Conservation (phyloP, 169 alveolate genomes). For the Plasmodium knowlesi region DNA sequence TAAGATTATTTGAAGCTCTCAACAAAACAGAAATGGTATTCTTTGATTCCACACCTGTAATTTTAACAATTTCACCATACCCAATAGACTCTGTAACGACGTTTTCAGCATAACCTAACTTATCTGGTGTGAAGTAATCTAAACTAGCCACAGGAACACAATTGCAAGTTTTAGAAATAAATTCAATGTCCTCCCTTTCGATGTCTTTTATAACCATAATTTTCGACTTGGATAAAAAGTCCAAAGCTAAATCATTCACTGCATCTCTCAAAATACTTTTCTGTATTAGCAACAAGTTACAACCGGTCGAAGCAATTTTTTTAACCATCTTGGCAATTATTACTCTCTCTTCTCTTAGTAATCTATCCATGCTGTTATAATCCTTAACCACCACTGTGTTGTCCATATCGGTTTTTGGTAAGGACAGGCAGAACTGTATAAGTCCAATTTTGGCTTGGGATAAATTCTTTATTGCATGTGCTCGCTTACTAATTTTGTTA, state of each 20-base stretch:
- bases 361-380: slow-evolving; percentile 93
- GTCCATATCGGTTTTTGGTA: slow-evolving; percentile 99
- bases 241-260: slow-evolving; percentile 96
- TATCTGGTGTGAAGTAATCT: slow-evolving; percentile 96
- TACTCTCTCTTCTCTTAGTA: slow-evolving; percentile 98
- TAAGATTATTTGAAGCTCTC: slow-evolving; percentile 95
- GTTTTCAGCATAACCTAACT: slow-evolving; percentile 96
- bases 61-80: slow-evolving; percentile 93
- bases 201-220: slow-evolving; percentile 98
- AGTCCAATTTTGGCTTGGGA: slow-evolving; percentile 97
- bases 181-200: slow-evolving; percentile 98
- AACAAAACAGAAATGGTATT: slow-evolving; percentile 96
- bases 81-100: slow-evolving; percentile 90
- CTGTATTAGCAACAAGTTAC: slow-evolving; percentile 98
- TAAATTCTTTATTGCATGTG: slow-evolving; percentile 96
- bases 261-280: slow-evolving; percentile 99
- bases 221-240: slow-evolving; percentile 97
- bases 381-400: slow-evolving; percentile 95
- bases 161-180: slow-evolving; percentile 93
- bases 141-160: slow-evolving; percentile 97
- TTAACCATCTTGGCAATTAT: slow-evolving; percentile 97
- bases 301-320: slow-evolving; percentile 98
- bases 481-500: slow-evolving; percentile 94
- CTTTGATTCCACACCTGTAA: slow-evolving; percentile 96
- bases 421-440: slow-evolving; percentile 98